Evolutionary conservation across 2,329 filamentous ascomycete genomes (phyloP), one percentile per base, ranked within the genome.

Genomic region (Pseudodiploospora longispora): DNA sequence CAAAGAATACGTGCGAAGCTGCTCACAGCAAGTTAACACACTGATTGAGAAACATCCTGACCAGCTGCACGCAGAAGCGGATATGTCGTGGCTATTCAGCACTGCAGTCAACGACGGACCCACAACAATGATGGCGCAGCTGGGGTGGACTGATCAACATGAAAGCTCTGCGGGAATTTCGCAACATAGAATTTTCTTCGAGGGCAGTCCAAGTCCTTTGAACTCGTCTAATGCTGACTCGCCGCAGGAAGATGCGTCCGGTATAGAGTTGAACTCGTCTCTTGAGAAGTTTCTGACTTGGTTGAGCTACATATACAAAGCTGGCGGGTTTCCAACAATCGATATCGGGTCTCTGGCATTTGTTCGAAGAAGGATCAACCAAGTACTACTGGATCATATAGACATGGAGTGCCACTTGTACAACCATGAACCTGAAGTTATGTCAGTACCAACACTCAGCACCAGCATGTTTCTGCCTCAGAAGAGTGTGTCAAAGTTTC

Each of bases 381-480:
- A 63, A 41, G 60, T 64, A 9, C 73, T 75, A 44, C 72, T 78
- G 47, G 56, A 70, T 29, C 67, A 71, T 52, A 60, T 79, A 9
- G 74, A 78, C 50, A 60, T 56, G 36, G 54, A 63, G 2, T 74
- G 71, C 6, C 69, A 69, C 6, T 72, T 75, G 50, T 71, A 69
- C 50, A 69, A 72, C 45, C 64, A 68, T 50, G 60, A 68, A 8
- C 66, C 70, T 46, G 66, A 66, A 10, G 70, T 74, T 44, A 68
- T 73, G 10, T 68, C 71, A 9, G 64, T 77, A 8, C 72, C 75
- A 49, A 76, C 72, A n/a, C 60, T 78, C 27, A 75, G 71, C 38
- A 70, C 75, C 40, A 72, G 66, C 47, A 68, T 78, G 61, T 74
- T 79, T 46, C 55, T 75, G 5, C 69, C 73, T 4, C 71, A 70